A percentile compares a stretch with the other conserved stretches of the same genome.
These are phyloP conservation scores for Wickerhamomyces sp. DNA, from an alignment of 1,139 yeast species.

Conservation along the genomic window DNA sequence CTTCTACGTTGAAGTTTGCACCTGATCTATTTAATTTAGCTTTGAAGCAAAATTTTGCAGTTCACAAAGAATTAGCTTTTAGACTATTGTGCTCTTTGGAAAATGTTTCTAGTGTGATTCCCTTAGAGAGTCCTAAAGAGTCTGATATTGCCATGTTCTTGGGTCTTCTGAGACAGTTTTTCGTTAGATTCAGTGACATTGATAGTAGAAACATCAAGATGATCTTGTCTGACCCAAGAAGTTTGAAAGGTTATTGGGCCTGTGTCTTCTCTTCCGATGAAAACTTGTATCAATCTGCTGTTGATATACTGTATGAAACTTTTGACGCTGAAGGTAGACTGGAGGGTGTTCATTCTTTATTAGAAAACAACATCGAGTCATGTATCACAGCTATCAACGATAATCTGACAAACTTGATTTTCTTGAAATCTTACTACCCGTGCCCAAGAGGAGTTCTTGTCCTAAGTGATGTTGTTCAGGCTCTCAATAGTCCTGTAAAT, in stretches of 20 bases:
- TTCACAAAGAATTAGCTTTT: constrained; percentile 37
- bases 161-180: constrained; percentile 24
- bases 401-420: constrained; percentile 42
- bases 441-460: constrained; percentile 73
- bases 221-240: constrained; percentile 33
- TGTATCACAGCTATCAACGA: constrained; percentile 46
- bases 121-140: constrained; percentile 25
- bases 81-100: constrained; percentile 40
- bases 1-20: constrained; percentile 37
- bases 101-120: constrained; percentile 40
- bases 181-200: constrained; percentile 36
- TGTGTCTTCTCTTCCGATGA: constrained; percentile 57
- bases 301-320: constrained; percentile 69
- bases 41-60: constrained; percentile 34
- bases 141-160: constrained; percentile 25
- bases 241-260: constrained; percentile 61
- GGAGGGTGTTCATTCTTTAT: constrained; percentile 60
- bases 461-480: constrained; percentile 65
- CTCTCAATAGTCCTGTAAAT: constrained; percentile 60
- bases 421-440: constrained; percentile 59
- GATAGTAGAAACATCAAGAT: constrained; percentile 41
- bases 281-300: constrained; percentile 57
- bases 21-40: constrained; percentile 39
- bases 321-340: constrained; percentile 72
- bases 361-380: constrained; percentile 39